A percentile compares a stretch with the other conserved stretches of the same genome.
Evolutionary conservation across 176 grass and related monocot genomes (phyloP).

Genomic region (Oryza longistaminata): DNA sequence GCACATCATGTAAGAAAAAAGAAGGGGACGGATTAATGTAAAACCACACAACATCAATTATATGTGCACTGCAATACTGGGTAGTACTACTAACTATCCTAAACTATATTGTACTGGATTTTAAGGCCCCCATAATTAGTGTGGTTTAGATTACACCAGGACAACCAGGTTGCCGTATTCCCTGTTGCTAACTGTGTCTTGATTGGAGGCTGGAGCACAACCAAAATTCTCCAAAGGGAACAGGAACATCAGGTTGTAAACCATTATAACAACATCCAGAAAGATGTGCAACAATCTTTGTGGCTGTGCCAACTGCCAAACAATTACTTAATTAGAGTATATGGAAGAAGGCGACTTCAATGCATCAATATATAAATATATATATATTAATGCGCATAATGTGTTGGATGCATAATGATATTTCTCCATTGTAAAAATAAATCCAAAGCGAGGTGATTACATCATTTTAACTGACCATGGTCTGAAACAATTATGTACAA

Average conservation of each 20-base stretch:
- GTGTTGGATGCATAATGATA: not conserved
- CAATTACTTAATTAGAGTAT: not conserved
- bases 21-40: not conserved
- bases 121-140: not conserved
- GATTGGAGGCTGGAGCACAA: not conserved
- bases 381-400: not conserved
- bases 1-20: conserved; percentile 18
- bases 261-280: not conserved
- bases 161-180: not conserved
- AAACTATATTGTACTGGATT: not conserved
- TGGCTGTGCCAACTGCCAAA: not conserved
- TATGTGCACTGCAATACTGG: not conserved
- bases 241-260: not conserved
- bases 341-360: not conserved
- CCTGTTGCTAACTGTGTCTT: not conserved
- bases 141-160: conserved; percentile 6
- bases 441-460: not conserved
- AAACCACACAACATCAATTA: not conserved
- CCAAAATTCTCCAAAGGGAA: not conserved
- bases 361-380: too few relatives aligned
- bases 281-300: not conserved
- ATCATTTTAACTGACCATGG: not conserved
- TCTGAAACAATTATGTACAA: not conserved
- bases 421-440: not conserved
- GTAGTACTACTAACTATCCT: not conserved